Conservation (phyloP, 2,329 filamentous ascomycete genomes). For the Arthrobotrys musiformis region DNA sequence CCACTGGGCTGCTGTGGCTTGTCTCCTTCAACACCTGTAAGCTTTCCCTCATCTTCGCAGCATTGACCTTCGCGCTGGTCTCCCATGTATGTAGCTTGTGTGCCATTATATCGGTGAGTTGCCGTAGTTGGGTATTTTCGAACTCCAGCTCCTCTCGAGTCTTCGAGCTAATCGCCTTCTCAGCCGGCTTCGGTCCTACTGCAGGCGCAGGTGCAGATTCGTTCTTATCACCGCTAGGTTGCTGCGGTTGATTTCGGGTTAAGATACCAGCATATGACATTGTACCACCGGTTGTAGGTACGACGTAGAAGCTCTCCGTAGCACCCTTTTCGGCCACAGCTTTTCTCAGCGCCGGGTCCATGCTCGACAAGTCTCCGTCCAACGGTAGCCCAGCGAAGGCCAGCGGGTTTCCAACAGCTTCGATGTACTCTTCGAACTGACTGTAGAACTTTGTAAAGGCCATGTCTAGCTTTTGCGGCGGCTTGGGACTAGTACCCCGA, state of each 20-base stretch:
- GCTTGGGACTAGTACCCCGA: conserved; percentile 40
- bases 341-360: conserved; percentile 49
- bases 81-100: conserved; percentile 93
- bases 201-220: conserved; percentile 38
- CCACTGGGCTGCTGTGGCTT: conserved; percentile 61
- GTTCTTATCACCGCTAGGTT: conserved; percentile 17
- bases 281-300: conserved; percentile 89
- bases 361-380: conserved; percentile 54
- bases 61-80: conserved; percentile 74
- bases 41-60: conserved; percentile 70
- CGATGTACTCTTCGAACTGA: conserved; percentile 88
- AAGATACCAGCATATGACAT: conserved; percentile 93
- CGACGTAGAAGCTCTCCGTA: conserved; percentile 89
- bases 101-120: conserved; percentile 84
- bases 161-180: conserved; percentile 64
- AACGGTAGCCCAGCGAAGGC: conserved; percentile 93
- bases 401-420: conserved; percentile 76
- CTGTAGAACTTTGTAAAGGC: conserved; percentile 92
- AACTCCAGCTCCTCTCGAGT: conserved; percentile 87
- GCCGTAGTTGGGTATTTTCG: conserved; percentile 86
- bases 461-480: conserved; percentile 70
- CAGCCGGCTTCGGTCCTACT: conserved; percentile 55
- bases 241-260: conserved; percentile 65
- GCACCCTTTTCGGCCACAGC: conserved; percentile 61
- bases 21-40: conserved; percentile 85